Evolutionary conservation across 129 eudicot species (phyloP).

Genomic region (Flaveria bidentis): DNA sequence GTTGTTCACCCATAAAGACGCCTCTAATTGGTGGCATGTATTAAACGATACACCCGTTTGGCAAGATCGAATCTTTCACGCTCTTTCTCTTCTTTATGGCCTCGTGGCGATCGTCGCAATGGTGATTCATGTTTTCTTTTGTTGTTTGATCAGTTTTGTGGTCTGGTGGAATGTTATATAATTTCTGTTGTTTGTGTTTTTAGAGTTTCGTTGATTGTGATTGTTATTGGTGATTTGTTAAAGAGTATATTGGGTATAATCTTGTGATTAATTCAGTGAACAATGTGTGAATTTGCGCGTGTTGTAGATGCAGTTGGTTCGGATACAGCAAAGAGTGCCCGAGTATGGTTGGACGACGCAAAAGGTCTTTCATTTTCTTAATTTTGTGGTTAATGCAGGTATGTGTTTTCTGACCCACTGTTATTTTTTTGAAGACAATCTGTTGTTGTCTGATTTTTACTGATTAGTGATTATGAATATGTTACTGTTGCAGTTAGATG

Average conservation of each 20-base stretch:
- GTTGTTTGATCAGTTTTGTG: not conserved
- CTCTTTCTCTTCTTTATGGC: constrained; percentile 66
- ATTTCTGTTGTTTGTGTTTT: not conserved
- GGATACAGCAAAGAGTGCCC: constrained; percentile 87
- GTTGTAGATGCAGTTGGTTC: constrained; percentile 69
- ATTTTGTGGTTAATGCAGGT: constrained; percentile 92
- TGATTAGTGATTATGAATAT: constrained; percentile 23
- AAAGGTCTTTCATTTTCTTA: constrained; percentile 91
- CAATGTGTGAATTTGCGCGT: constrained; percentile 8
- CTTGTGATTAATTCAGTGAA: not conserved
- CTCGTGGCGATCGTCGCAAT: constrained; percentile 69
- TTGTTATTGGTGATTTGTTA: not conserved
- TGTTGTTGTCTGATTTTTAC: not conserved
- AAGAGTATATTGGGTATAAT: not conserved
- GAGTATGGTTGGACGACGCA: constrained; percentile 99
- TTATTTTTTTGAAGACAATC: not conserved
- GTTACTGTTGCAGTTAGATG: constrained; percentile 61
- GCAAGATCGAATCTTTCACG: constrained; percentile 79
- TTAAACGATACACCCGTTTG: constrained; percentile 58
- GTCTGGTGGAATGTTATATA: not conserved
- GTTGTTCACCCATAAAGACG: constrained; percentile 52
- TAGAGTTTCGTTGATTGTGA: not conserved
- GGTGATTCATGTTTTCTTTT: constrained; percentile 30
- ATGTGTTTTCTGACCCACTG: constrained; percentile 15
- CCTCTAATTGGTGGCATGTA: constrained; percentile 67